Evolutionary conservation across 495 filamentous ascomycete genomes (phyloP).

Genomic region (Penicillium odoratum): DNA sequence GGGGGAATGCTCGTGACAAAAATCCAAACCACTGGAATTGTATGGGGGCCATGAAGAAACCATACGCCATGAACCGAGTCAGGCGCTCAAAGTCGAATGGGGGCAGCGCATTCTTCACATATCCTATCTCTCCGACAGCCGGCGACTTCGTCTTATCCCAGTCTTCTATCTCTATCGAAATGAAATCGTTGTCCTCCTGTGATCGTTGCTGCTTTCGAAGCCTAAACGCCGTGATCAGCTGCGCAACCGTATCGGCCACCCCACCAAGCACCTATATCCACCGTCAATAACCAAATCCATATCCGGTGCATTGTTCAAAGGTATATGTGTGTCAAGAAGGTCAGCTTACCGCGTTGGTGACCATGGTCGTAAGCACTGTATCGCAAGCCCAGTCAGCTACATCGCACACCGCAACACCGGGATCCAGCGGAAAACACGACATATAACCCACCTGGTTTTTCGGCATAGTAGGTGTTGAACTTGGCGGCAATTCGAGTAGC

Average conservation of each 20-base stretch:
- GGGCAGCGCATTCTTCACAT: constrained; percentile 63
- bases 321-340: not conserved
- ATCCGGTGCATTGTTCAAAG: not conserved
- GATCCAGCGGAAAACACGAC: not conserved
- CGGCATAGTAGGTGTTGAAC: constrained; percentile 90
- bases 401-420: constrained; percentile 17
- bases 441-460: constrained; percentile 66
- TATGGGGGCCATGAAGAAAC: constrained; percentile 93
- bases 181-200: constrained; percentile 61
- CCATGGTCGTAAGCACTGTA: constrained; percentile 94
- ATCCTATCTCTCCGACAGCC: constrained; percentile 64
- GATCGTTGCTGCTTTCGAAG: constrained; percentile 59
- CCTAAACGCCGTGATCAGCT: constrained; percentile 83
- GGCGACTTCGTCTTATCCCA: constrained; percentile 81
- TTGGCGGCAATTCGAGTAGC: constrained; percentile 77
- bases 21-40: constrained; percentile 97
- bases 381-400: constrained; percentile 27
- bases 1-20: constrained; percentile 78
- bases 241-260: constrained; percentile 92
- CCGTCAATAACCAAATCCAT: constrained; percentile 13
- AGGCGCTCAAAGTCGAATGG: constrained; percentile 95
- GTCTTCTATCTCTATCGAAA: constrained; percentile 88
- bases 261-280: constrained; percentile 71
- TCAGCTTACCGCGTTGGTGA: constrained; percentile 82
- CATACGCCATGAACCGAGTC: constrained; percentile 92